Base-by-base conservation (phyloP, 345 rosid genomes). In the Rhizophora apiculata region DNA sequence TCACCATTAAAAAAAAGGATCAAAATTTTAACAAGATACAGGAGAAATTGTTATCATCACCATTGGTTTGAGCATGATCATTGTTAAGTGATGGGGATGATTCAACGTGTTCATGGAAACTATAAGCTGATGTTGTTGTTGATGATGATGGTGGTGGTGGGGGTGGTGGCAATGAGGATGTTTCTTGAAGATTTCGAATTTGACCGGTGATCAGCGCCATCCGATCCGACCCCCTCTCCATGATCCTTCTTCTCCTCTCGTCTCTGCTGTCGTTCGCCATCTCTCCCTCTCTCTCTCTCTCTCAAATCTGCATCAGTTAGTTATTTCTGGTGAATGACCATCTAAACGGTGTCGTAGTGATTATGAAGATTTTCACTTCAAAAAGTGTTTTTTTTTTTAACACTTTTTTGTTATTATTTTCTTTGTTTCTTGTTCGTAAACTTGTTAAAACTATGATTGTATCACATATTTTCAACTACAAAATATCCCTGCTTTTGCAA, bases 181-280 rank as follows among this genome's bases (percentile, higher is more conserved):
- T 63, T 22, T 9, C 56, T 29, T 30, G 26, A 8, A 72, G 64
- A 15, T 18, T 52, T 63, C 22, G 82, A 60, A 72, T n/a, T 66
- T 79, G 82, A 6, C 88, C 83, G 31, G 86, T 83, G 72, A 87
- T 87, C 62, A 87, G 52, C 7, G 85, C 89, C 70, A 87, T 29
- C 52, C 86, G 83, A 74, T 87, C 92, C 18, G 80, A 75, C 54
- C 92, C 85, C 63, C 85, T 62, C 67, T 85, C 87, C 74, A 80
- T 48, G 46, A 87, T 87, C 74, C 31, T 82, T 63, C 79, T 75
- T 60, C 87, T 78, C 51, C 92, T 77, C 72, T 69, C 86, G 68
- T 82, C 82, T 61, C 81, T 74, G 60, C 68, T 27, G 37, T 60
- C 46, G 71, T 62, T 60, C 10, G 29, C 76, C 76, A 72, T 72